phyloP scores from a whole-genome alignment of 208 protist species.

The Leptomonas pyrrhocoris region DNA sequence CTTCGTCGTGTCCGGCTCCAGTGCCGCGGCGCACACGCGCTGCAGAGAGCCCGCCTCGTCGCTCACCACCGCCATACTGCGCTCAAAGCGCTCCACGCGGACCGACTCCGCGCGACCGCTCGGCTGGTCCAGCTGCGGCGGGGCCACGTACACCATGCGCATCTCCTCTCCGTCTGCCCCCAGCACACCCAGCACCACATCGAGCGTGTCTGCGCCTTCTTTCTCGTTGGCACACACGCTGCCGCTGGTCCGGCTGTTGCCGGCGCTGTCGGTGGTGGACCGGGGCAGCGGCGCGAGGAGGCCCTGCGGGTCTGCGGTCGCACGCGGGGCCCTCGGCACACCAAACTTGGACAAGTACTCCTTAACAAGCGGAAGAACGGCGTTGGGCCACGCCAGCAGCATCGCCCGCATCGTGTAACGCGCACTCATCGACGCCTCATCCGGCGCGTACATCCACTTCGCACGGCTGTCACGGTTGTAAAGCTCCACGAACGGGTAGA shows the following conservation, averaged over 20 bases:
- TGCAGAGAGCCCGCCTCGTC: conserved; percentile 41
- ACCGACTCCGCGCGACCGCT: conserved; percentile 34
- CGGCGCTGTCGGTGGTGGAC: background rate
- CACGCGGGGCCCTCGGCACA: background rate
- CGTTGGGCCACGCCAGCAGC: conserved; percentile 54
- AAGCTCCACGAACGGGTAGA: conserved; percentile 87
- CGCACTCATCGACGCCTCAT: conserved; percentile 62
- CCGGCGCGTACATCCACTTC: conserved; percentile 74
- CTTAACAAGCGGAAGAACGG: conserved; percentile 46
- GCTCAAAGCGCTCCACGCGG: conserved; percentile 59
- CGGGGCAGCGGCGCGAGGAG: background rate
- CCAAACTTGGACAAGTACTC: conserved; percentile 21
- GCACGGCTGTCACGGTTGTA: conserved; percentile 75
- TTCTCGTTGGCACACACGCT: background rate
- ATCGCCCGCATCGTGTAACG: conserved; percentile 74
- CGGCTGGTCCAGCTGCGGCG: conserved; percentile 37
- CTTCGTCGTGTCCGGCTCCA: conserved; percentile 57
- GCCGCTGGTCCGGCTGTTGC: background rate
- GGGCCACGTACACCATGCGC: conserved; percentile 56
- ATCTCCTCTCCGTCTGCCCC: conserved; percentile 84
- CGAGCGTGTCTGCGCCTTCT: background rate
- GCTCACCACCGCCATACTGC: conserved; percentile 47
- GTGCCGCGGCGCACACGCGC: conserved; percentile 47
- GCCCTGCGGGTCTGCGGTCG: conserved; percentile 9
- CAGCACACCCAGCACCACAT: conserved; percentile 61